Base-by-base conservation (phyloP, 2,329 filamentous ascomycete species). In the Aspergillus alliaceus region DNA sequence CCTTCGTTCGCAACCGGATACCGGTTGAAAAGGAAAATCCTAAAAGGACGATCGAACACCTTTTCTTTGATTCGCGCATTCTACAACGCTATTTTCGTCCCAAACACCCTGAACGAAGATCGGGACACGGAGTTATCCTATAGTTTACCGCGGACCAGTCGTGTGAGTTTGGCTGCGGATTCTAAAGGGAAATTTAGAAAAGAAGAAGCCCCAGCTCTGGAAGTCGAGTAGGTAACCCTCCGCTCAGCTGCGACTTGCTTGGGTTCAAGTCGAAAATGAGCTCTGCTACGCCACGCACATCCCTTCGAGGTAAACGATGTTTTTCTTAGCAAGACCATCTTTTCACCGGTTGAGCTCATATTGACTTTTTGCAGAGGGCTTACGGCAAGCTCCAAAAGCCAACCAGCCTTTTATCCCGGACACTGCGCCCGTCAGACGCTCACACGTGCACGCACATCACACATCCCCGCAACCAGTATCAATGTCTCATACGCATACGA, bases 371-470 rank as follows among this genome's bases (percentile, higher is more conserved):
- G 51, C 54, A 75, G 73, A 75, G 66, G 73, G 73, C 51, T 62
- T 76, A 62, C 73, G 73, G 54, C 72, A 75, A 62, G 72, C 73
- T 18, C 73, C 73, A 2, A 76, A 74, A 59, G 64, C 65, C 35
- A 74, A 75, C 48, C 73, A 75, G 53, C 72, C 73, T 14, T 75
- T 76, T 51, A 70, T 75, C 44, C 73, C 73, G 15, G 72, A 75
- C 53, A 76, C 73, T 35, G 65, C 72, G 11, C 72, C 73, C 27
- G 66, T 67, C 25, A 67, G 73, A 53, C 73, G 72, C 18, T 72
- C 72, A 48, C 67, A 69, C 51, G 54, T 59, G 22, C 58, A 70
- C 53, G 59, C 64, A 22, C 68, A 62, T 40, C 59, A 64, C 31
- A 59, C 64, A 48, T 76, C 75, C 6, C 75, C 75, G 6, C 74